These are phyloP conservation scores for Isochrysis galbana DNA, from an alignment of 78 protist species.

Conservation along the genomic window DNA sequence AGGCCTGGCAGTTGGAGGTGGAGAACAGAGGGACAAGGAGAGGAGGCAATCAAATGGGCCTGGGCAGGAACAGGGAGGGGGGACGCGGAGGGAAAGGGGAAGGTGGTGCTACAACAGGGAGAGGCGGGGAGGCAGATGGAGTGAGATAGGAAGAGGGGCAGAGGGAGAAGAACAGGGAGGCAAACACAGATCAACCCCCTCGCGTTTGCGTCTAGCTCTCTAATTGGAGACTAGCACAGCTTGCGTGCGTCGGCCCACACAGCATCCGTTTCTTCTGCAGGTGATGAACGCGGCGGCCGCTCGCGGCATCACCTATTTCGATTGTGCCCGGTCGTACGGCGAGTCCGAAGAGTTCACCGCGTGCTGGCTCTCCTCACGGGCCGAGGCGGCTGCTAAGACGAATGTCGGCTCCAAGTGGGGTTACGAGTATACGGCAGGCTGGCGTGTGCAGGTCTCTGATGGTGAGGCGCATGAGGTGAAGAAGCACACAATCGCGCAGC, in stretches of 20 bases:
- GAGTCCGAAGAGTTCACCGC: not conserved
- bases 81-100: too few relatives aligned
- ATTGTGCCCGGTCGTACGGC: constrained; percentile 18
- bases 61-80: too few relatives aligned
- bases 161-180: too few relatives aligned
- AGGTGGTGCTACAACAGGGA: too few relatives aligned
- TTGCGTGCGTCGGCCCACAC: not conserved
- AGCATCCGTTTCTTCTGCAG: not conserved
- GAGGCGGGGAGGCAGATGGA: too few relatives aligned
- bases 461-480: constrained; percentile 28
- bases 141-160: too few relatives aligned
- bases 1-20: not conserved
- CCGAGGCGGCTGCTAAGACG: too few relatives aligned
- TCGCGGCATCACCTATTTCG: not conserved
- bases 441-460: not conserved
- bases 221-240: not conserved
- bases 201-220: not conserved
- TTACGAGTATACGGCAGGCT: not conserved
- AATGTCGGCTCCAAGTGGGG: not conserved
- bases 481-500: not conserved
- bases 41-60: too few relatives aligned
- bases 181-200: too few relatives aligned
- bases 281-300: not conserved
- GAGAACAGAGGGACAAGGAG: too few relatives aligned
- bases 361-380: not conserved